Evolutionary conservation across 2,329 filamentous ascomycete genomes (phyloP).

Genomic region (Amylocarpus encephaloides): DNA sequence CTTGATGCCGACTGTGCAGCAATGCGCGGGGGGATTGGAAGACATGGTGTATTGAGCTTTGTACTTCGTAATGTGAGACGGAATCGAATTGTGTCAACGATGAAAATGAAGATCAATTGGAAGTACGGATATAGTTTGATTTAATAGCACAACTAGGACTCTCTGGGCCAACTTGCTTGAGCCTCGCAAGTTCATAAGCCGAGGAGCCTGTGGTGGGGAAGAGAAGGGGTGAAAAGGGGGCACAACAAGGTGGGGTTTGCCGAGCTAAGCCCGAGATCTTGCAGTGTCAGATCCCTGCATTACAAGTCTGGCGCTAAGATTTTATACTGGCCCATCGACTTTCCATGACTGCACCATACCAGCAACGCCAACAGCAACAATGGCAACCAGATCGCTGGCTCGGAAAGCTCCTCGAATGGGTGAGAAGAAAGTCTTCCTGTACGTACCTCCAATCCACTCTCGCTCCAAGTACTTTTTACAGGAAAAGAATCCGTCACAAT

Average conservation of each 20-base stretch:
- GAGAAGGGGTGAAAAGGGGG: too few species aligned
- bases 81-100: too few species aligned
- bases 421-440: slow-evolving; percentile 51
- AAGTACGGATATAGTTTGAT: too few species aligned
- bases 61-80: background rate
- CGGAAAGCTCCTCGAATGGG: slow-evolving; percentile 37
- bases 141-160: too few species aligned
- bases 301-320: too few species aligned
- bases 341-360: background rate
- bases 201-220: too few species aligned
- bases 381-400: slow-evolving; percentile 16
- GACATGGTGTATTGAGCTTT: slow-evolving; percentile 24
- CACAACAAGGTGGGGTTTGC: too few species aligned
- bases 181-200: too few species aligned
- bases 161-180: too few species aligned
- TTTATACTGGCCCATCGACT: background rate
- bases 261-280: too few species aligned
- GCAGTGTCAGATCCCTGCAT: too few species aligned
- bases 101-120: too few species aligned
- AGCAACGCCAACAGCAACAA: slow-evolving; percentile 3
- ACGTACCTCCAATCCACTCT: slow-evolving; percentile 23
- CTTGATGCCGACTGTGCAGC: slow-evolving; percentile 31
- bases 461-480: background rate
- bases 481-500: background rate
- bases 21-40: slow-evolving; percentile 29